Percentiles rank a stretch among this genome's conserved stretches.
Evolutionary conservation across 768 basidiomycete species (phyloP).

Genomic region (Artomyces pyxidatus): DNA sequence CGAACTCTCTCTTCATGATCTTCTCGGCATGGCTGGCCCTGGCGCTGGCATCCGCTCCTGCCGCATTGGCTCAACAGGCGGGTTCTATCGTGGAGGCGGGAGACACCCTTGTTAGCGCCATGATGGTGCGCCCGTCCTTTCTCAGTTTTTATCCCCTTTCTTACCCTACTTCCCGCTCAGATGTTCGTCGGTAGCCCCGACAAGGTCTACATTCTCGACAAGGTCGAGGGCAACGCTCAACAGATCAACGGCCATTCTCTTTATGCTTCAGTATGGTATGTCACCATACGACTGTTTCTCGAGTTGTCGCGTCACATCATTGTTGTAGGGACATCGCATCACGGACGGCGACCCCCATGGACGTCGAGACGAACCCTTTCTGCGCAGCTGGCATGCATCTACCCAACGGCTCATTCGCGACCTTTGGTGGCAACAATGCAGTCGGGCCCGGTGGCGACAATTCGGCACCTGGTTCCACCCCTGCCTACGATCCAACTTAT

Average conservation of each 20-base stretch:
- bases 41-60: conserved; percentile 31
- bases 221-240: conserved; percentile 70
- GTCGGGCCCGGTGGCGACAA: conserved; percentile 56
- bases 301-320: background rate
- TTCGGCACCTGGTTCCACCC: conserved; percentile 34
- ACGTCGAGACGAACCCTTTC: conserved; percentile 65
- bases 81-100: conserved; percentile 27
- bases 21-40: conserved; percentile 35
- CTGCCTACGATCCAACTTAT: conserved; percentile 57
- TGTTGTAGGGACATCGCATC: conserved; percentile 50
- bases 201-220: conserved; percentile 89
- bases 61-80: conserved; percentile 15
- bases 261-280: conserved; percentile 64
- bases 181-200: conserved; percentile 75
- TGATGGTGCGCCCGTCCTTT: conserved; percentile 37
- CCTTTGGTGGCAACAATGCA: conserved; percentile 76
- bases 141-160: conserved; percentile 1
- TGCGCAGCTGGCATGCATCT: conserved; percentile 80
- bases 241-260: conserved; percentile 63
- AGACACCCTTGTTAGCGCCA: conserved; percentile 38
- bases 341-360: conserved; percentile 56
- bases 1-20: conserved; percentile 21
- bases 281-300: background rate
- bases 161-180: conserved; percentile 26
- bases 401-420: conserved; percentile 67